phyloP scores from a whole-genome alignment of 768 basidiomycete species.

The Austroboletus eburneus region DNA sequence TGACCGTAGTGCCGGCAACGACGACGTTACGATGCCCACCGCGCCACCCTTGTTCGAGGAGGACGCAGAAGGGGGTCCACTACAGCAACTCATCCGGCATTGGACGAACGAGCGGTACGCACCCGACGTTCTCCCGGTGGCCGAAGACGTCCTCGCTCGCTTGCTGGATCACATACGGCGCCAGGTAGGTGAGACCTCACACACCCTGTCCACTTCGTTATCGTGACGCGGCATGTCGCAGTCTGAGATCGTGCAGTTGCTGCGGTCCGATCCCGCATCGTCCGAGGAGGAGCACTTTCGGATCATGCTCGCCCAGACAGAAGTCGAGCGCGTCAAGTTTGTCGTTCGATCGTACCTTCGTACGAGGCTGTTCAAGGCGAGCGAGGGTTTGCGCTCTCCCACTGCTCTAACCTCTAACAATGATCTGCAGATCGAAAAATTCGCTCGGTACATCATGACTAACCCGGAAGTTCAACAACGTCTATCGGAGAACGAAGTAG shows the following conservation, averaged over 20 bases:
- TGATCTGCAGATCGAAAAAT: constrained; percentile 73
- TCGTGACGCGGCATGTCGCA: constrained; percentile 26
- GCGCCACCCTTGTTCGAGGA: constrained; percentile 28
- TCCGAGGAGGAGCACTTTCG: constrained; percentile 93
- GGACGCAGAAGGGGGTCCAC: constrained; percentile 48
- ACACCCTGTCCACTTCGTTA: neutral
- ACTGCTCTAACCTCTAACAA: neutral
- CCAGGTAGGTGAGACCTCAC: constrained; percentile 54
- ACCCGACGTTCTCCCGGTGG: constrained; percentile 73
- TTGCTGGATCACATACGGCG: constrained; percentile 74
- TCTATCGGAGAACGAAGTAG: constrained; percentile 78
- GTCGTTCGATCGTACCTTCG: constrained; percentile 87
- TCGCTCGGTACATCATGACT: constrained; percentile 71
- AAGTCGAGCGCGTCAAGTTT: constrained; percentile 92
- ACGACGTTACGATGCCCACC: constrained; percentile 29
- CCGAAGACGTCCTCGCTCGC: constrained; percentile 60
- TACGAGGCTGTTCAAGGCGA: constrained; percentile 80
- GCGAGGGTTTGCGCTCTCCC: neutral
- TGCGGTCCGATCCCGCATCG: constrained; percentile 76
- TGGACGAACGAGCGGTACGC: constrained; percentile 86
- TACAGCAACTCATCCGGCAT: constrained; percentile 69
- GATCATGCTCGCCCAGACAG: constrained; percentile 90
- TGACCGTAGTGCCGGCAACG: neutral
- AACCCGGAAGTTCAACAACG: constrained; percentile 71
- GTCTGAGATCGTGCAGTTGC: constrained; percentile 72